A percentile compares a stretch with the other conserved stretches of the same genome.
These are phyloP conservation scores for Coleophoma eucalyptorum DNA, from an alignment of 2,329 filamentous ascomycete genomes.

Conservation along the genomic window DNA sequence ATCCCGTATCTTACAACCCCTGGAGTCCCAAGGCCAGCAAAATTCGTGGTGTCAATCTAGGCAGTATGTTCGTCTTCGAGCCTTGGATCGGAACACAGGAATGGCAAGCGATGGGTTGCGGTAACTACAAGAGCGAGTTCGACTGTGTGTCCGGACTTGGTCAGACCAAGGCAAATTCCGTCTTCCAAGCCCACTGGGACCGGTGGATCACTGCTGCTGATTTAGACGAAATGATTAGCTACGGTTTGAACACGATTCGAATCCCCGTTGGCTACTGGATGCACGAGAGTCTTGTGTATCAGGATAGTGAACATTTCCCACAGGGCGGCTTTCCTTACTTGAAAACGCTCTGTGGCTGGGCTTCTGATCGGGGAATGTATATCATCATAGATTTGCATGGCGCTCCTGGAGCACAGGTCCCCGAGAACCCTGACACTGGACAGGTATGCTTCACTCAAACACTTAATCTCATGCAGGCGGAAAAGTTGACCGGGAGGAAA, in stretches of 20 bases:
- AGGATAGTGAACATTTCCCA: conserved; percentile 41
- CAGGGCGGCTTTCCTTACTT: conserved; percentile 40
- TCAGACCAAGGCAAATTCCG: conserved; percentile 36
- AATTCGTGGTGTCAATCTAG: conserved; percentile 46
- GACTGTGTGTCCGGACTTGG: conserved; percentile 43
- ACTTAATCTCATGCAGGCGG: neutral
- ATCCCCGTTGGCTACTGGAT: conserved; percentile 50
- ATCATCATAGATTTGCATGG: conserved; percentile 47
- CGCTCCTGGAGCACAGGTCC: conserved; percentile 39
- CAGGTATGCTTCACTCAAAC: conserved; percentile 7
- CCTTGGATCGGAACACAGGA: conserved; percentile 39
- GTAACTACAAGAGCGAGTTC: conserved; percentile 35
- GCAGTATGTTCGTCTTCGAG: conserved; percentile 43
- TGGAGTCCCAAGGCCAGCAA: conserved; percentile 25
- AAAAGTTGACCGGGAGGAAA: conserved; percentile 6
- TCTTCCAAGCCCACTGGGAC: conserved; percentile 42
- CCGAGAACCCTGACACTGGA: conserved; percentile 37
- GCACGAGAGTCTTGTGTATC: conserved; percentile 38
- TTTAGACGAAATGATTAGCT: conserved; percentile 37
- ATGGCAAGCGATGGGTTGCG: conserved; percentile 43
- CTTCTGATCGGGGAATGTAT: conserved; percentile 39
- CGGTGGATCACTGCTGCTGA: conserved; percentile 43
- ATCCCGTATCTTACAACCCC: conserved; percentile 4
- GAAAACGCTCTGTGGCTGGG: conserved; percentile 39
- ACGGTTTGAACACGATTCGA: conserved; percentile 43